Conservation (phyloP, 140 eudicot genomes). For the Ambrosia hybrid region DNA sequence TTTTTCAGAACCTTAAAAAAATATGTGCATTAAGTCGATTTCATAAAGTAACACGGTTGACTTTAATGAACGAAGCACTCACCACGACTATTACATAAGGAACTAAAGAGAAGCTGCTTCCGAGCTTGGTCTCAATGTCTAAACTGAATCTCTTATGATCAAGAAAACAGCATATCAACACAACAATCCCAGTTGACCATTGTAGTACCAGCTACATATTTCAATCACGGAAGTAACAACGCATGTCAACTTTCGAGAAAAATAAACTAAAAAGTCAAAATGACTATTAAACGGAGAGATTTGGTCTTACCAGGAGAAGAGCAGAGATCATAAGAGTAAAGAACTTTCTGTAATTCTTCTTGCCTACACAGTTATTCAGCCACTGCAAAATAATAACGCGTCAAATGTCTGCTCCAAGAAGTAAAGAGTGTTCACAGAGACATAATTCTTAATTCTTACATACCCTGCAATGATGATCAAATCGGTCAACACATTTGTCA, state of each 20-base stretch:
- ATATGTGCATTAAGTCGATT: conserved; percentile 10
- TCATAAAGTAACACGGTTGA: background rate
- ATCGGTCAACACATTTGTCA: no score
- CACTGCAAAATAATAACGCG: conserved; percentile 51
- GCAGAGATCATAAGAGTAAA: conserved; percentile 92
- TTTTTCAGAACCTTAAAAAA: background rate
- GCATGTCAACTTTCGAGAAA: conserved; percentile 40
- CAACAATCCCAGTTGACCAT: conserved; percentile 97
- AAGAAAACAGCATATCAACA: conserved; percentile 77
- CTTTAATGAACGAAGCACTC: conserved; percentile 28
- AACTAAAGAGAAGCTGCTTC: conserved; percentile 91
- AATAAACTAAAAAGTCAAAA: conserved; percentile 30
- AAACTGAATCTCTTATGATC: conserved; percentile 62
- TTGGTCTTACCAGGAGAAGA: conserved; percentile 76
- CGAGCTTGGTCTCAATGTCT: conserved; percentile 78
- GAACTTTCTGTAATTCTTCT: conserved; percentile 84
- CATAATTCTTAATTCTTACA: background rate
- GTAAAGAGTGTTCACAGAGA: background rate
- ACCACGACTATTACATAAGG: conserved; percentile 94
- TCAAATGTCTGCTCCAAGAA: conserved; percentile 18
- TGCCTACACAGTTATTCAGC: conserved; percentile 95
- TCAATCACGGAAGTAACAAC: conserved; percentile 53
- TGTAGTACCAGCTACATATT: conserved; percentile 94
- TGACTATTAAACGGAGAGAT: conserved; percentile 12
- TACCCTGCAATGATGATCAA: conserved; percentile 99